Conservation (phyloP, 2,329 filamentous ascomycete species). For the Pestalotiopsis sp. region DNA sequence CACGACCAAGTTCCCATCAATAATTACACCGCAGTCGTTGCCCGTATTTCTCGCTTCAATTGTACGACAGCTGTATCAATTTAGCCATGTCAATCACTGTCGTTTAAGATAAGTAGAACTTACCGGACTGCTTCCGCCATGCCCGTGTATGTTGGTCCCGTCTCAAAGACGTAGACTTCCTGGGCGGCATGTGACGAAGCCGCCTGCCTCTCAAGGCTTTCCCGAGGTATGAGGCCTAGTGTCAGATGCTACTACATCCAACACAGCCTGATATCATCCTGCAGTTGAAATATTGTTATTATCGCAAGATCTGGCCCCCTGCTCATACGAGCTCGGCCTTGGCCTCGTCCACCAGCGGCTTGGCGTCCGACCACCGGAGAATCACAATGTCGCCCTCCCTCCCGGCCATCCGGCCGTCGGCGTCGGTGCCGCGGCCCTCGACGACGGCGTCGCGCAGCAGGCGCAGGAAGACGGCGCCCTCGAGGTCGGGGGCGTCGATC, state of each 20-base stretch:
- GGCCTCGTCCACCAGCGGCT: slow-evolving; percentile 55
- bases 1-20: no score
- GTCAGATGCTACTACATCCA: no score
- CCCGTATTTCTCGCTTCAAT: no score
- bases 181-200: not conserved
- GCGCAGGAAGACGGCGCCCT: slow-evolving; percentile 83
- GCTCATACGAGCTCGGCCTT: slow-evolving; percentile 61
- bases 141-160: not conserved
- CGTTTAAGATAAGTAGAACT: not conserved
- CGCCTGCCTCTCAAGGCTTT: not conserved
- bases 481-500: slow-evolving; percentile 84
- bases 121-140: not conserved
- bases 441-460: slow-evolving; percentile 64
- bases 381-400: slow-evolving; percentile 68
- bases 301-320: not conserved
- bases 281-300: not conserved
- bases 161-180: not conserved
- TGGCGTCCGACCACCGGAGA: slow-evolving; percentile 76
- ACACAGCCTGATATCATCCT: no score
- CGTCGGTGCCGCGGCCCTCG: slow-evolving; percentile 64
- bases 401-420: slow-evolving; percentile 61
- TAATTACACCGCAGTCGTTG: no score
- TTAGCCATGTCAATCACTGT: not conserved
- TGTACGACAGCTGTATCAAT: no score
- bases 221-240: no score